Conservation (phyloP, 2,329 filamentous ascomycete genomes). For the Neonectria magnoliae region DNA sequence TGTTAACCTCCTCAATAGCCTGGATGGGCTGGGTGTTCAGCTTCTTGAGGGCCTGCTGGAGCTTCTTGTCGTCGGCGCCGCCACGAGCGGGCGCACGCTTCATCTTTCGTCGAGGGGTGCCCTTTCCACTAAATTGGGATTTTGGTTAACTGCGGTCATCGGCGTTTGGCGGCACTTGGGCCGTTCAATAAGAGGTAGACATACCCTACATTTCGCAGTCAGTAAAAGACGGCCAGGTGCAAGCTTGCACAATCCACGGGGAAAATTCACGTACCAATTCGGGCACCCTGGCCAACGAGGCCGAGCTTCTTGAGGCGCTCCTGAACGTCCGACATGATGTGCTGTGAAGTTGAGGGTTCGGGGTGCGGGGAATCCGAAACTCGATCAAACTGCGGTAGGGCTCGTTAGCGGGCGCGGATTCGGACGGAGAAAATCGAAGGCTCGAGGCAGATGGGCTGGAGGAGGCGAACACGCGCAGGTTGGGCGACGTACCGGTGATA, state of each 20-base stretch:
- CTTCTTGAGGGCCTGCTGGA: conserved; percentile 97
- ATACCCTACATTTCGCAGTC: conserved; percentile 48
- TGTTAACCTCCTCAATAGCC: conserved; percentile 99
- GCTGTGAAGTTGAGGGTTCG: conserved; percentile 39
- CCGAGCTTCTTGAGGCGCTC: conserved; percentile 70
- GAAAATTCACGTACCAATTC: conserved; percentile 71
- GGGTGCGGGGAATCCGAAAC: conserved; percentile 45
- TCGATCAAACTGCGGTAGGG: conserved; percentile 42
- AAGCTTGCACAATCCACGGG: conserved; percentile 11
- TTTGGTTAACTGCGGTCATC: conserved; percentile 43
- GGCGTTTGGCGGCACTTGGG: conserved; percentile 26
- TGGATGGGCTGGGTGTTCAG: conserved; percentile 99
- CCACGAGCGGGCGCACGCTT: conserved; percentile 97
- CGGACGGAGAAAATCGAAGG: conserved; percentile 34
- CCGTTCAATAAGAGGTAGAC: conserved; percentile 35
- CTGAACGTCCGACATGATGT: conserved; percentile 65
- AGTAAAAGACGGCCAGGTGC: conserved; percentile 22
- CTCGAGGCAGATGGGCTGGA: conserved; percentile 19
- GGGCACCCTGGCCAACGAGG: conserved; percentile 49
- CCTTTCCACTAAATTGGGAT: conserved; percentile 78
- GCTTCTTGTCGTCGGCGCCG: conserved; percentile 99
- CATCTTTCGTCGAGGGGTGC: conserved; percentile 95
- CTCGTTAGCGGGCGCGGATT: conserved; percentile 42
- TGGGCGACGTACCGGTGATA: conserved; percentile 47
- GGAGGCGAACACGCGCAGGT: conserved; percentile 31